phyloP scores from a whole-genome alignment of 139 green algal genomes.

The Volvox reticuliferus region DNA sequence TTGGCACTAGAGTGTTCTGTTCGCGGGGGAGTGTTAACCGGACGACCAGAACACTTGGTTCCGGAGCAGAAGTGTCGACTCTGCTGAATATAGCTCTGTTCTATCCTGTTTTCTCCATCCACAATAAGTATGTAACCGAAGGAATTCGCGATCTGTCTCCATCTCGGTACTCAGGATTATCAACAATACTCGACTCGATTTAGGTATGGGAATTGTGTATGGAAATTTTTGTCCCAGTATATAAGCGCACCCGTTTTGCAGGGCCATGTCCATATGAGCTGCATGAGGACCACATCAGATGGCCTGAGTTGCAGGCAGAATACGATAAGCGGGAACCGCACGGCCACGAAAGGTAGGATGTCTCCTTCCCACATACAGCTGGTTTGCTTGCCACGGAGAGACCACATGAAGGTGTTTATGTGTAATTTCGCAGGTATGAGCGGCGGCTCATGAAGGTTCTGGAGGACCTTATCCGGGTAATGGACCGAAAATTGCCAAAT shows the following conservation, averaged over 20 bases:
- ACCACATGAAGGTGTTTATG: too few relatives aligned
- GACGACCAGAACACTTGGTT: too few relatives aligned
- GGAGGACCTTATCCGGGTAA: conserved; percentile 81
- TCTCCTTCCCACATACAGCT: not conserved
- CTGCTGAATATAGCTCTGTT: too few relatives aligned
- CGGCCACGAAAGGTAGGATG: conserved; percentile 75
- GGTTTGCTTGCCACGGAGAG: not conserved
- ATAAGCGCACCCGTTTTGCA: conserved; percentile 41
- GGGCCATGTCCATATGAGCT: conserved; percentile 80
- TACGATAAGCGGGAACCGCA: conserved; percentile 73
- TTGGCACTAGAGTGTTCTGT: too few relatives aligned
- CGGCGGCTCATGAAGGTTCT: conserved; percentile 77
- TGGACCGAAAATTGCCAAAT: conserved; percentile 89
- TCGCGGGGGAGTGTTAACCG: too few relatives aligned
- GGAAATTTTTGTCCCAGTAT: too few relatives aligned
- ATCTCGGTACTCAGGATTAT: too few relatives aligned
- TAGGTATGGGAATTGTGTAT: conserved; percentile 64
- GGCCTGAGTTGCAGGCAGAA: conserved; percentile 66
- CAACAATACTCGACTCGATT: conserved; percentile 86
- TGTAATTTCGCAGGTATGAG: conserved; percentile 75
- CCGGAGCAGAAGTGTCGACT: too few relatives aligned
- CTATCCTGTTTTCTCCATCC: too few relatives aligned
- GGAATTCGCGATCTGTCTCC: too few relatives aligned
- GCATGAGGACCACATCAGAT: conserved; percentile 87
- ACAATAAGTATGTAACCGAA: too few relatives aligned